Evolutionary conservation across 352 stramenopile genomes (phyloP), one percentile per base, ranked within the genome.

Genomic region (Phytopythium oedochilum): DNA sequence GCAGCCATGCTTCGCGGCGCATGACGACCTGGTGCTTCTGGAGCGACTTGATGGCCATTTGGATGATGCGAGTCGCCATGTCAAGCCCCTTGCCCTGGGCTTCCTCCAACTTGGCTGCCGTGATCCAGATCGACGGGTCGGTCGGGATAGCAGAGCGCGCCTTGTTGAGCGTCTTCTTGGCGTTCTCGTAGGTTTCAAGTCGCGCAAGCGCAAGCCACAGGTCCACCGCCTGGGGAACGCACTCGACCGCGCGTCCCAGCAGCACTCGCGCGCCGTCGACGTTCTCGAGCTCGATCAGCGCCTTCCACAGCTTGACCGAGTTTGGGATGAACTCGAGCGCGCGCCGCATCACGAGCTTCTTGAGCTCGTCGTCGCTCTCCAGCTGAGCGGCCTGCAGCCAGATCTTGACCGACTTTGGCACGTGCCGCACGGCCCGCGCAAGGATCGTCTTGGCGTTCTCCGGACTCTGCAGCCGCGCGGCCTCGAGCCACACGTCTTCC

Each of bases 401-500:
- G 7, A 99, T 64, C 58, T 98, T 98, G 31, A 99, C 91, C 0
- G 89, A 98, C 45, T 78, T 92, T 0, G 96, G 94, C 20, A 99
- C 80, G 34, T 96, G 78, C 29, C 86, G 77, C 11, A 99, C 94
- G 11, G 94, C 97, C 44, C 97, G 97, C 1, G 96, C 96, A 18
- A 99, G 66, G 64, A 99, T 97, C 5, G 82, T 96, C 69, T 98
- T 99, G 39, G 94, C 97, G 53, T 99, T 98, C 49, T 98, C 90
- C 7, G 84, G 76, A 32, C 91, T 97, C 71, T 99, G 92, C 39
- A 99, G 72, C 23, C 97, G 74, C 26, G 96, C 91, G 0, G 97
- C 96, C 73, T 99, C 97, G 15, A 99, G 75, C 97, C 97, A 99
- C 15, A 99, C 96, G 71, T 99, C 96, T 65, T 99, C 96, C 52